These are phyloP conservation scores for Hypholoma sublateritium DNA, from an alignment of 768 basidiomycete genomes.

Conservation along the genomic window DNA sequence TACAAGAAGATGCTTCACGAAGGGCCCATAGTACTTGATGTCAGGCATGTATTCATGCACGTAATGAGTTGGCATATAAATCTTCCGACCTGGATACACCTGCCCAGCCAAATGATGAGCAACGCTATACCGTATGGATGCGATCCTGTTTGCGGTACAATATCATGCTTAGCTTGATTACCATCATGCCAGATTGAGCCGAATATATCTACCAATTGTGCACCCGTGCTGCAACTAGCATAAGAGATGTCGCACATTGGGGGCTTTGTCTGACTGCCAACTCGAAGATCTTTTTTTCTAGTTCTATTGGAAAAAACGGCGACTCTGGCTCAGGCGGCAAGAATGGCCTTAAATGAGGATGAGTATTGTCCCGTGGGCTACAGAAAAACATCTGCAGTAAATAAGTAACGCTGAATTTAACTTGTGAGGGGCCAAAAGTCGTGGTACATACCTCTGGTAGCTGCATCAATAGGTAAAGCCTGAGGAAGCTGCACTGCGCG, in stretches of 20 bases:
- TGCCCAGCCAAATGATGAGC: not conserved
- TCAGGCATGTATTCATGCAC: not conserved
- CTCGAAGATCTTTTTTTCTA: not conserved
- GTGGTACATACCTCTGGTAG: too few relatives aligned
- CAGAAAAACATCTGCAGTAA: too few relatives aligned
- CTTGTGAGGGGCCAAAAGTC: too few relatives aligned
- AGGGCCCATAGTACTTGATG: slow-evolving; percentile 5
- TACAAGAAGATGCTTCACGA: slow-evolving; percentile 11
- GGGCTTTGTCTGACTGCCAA: not conserved
- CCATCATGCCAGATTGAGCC: not conserved
- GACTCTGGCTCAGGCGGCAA: not conserved
- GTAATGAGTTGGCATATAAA: not conserved
- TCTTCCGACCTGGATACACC: not conserved
- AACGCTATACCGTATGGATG: slow-evolving; percentile 6
- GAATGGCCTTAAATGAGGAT: too few relatives aligned
- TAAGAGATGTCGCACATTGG: slow-evolving; percentile 1
- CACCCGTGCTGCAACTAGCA: slow-evolving; percentile 13
- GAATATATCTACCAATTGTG: slow-evolving; percentile 10
- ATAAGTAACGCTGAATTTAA: too few relatives aligned
- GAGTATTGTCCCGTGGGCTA: too few relatives aligned
- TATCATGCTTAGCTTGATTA: not conserved
- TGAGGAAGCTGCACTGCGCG: too few relatives aligned
- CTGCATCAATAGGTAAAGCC: too few relatives aligned
- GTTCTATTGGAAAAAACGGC: not conserved
- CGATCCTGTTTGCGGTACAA: slow-evolving; percentile 5